A percentile compares a stretch with the other conserved stretches of the same genome.
Evolutionary conservation across 1,284 basidiomycete genomes (phyloP).

Genomic region (Boletus smithii): DNA sequence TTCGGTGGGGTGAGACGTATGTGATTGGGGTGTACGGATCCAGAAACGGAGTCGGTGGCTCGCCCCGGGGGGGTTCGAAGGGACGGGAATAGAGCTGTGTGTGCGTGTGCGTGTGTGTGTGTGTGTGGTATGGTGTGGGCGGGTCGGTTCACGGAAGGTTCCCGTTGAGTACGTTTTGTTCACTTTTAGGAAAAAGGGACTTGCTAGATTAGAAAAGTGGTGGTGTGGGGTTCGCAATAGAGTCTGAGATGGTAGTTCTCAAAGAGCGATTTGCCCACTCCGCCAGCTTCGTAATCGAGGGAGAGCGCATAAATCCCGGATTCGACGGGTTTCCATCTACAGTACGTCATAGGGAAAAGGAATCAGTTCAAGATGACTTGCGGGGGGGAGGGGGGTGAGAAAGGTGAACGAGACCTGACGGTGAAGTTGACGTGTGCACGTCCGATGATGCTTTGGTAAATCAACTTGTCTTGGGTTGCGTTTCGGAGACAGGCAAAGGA

Average conservation of each 20-base stretch:
- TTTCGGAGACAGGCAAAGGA: constrained; percentile 47
- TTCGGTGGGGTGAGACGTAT: constrained; percentile 32
- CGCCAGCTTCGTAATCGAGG: constrained; percentile 57
- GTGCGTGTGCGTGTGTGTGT: too few relatives aligned
- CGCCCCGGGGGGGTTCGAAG: constrained; percentile 49
- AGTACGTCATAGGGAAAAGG: too few relatives aligned
- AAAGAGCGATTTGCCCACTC: constrained; percentile 50
- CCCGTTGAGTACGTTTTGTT: background rate
- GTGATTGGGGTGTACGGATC: constrained; percentile 39
- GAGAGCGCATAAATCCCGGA: constrained; percentile 47
- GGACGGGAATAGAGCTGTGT: constrained; percentile 48
- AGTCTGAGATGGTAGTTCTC: constrained; percentile 44
- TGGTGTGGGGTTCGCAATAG: constrained; percentile 44
- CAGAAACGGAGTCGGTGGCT: constrained; percentile 59
- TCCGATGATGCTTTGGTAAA: constrained; percentile 53
- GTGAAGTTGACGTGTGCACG: constrained; percentile 51
- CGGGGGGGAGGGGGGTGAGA: background rate
- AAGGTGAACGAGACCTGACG: constrained; percentile 38
- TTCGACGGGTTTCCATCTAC: constrained; percentile 42
- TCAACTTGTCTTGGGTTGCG: constrained; percentile 39
- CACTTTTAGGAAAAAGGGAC: constrained; percentile 19
- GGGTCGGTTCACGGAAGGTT: too few relatives aligned
- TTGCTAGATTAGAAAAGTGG: constrained; percentile 58
- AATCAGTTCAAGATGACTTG: background rate
- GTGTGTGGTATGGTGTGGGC: too few relatives aligned